Base-by-base conservation (phyloP, 1,284 basidiomycete genomes). In the Puccinia novopanici region DNA sequence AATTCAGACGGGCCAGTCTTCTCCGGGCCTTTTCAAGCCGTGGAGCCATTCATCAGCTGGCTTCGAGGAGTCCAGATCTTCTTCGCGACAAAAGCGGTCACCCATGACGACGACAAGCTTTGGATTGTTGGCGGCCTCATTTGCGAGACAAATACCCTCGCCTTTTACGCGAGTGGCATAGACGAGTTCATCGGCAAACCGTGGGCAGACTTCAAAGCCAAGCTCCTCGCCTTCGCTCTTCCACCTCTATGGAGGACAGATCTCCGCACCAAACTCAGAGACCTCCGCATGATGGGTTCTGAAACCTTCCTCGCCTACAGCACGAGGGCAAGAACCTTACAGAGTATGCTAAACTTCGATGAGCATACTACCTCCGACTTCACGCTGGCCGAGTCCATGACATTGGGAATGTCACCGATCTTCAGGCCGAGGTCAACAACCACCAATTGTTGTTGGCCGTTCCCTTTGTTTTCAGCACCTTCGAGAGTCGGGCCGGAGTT, bases 301-400 rank as follows among this genome's bases (percentile, higher is more conserved):
- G 54, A 74, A 42, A 22, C 52, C 9, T 74, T 74, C 54, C 5
- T 74, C 8, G 22, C 27, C 22, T 74, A 40, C 54, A 74, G 72
- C 19, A 74, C 72, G 4, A 52, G 72, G 2, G 72, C 72, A 4
- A 5, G 72, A 3, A 74, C 52, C 2, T 6, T 74, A 3, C 72
- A 74, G 22, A 74, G 19, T 4, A 12, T 74, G 40, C 1, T 59
- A 8, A 74, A 74, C 37, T 74, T 74, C n/a, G 57, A 59, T 22
- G 54, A 40, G 5, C 10, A 2, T 10, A 48, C 30, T 10, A 15
- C 59, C 3, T 5, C 52, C 5, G 72, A 74, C n/a, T 59, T 71
- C 22, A 40, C 45, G 3, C 48, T 71, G 19, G 68, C 68, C 1
- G 48, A 71, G 45, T 4, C 48, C 2, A 34, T 74, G 3, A 34